Evolutionary conservation across 225 moss, liverwort and hornwort species (phyloP), one percentile per base, ranked within the genome.

Genomic region (Sphagnum contortum): DNA sequence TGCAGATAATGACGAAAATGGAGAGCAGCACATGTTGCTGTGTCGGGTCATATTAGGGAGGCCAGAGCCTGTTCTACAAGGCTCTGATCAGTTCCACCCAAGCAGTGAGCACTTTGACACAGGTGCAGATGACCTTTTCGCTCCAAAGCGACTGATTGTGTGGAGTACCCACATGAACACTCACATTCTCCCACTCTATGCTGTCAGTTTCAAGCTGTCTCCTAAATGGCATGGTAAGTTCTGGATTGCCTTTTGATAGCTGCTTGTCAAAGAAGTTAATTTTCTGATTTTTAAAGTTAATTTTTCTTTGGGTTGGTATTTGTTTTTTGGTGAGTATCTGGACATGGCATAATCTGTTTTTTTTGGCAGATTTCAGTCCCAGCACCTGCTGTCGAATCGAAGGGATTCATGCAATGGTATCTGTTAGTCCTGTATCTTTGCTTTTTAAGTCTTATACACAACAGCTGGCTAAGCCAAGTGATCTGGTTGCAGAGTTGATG

Each of bases 81-180:
- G 82, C 47, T 86, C 86, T 49, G 77, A 80, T 48, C 86, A 86
- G 47, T 86, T 86, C 47, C 86, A 86, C 56, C 86, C 86, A 13
- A 82, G 75, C 64, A 77, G 72, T 56, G 77, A 80, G 61, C 57
- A 73, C 56, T 86, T 55, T 29, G 86, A 86, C 70, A 64, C 86
- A 57, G 86, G 86, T 57, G 82, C 82, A 59, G 86, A 86, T 70
- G 72, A 86, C 64, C 6, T 63, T 50, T 61, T 61, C 10, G 73
- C 57, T 66, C 86, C 86, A 4, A 86, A 74, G 64, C 71, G 86
- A 49, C 66, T 76, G 8, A 75, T 86, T 55, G 73, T 86, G 50
- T 86, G 86, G 86, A 83, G 82, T 61, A 86, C 86, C 3, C 82
- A 82, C 56, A 86, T 86, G 82, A 82, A 86, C 54, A 82, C 82